Base-by-base conservation (phyloP, 1,284 basidiomycete genomes). In the Irpex sp. region DNA sequence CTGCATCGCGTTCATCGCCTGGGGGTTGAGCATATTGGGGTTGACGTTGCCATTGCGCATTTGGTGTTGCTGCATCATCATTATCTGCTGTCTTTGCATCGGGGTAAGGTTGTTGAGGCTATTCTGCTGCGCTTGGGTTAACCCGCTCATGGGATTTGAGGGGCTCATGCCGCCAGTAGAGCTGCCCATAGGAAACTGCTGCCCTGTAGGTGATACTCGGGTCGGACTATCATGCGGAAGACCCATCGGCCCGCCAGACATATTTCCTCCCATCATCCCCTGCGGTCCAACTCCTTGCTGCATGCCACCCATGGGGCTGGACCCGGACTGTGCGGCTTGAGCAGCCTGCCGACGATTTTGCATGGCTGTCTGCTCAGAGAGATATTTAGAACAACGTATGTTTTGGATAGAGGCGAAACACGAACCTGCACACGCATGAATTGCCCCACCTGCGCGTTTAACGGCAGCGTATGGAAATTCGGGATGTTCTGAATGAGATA, bases 381-480 rank as follows among this genome's bases (percentile, higher is more conserved):
- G 35, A 58, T 59, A 14, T 18, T 28, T 19, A 47, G 14, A 35
- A n/a, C 10, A 35, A 12, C 21, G 33, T 47, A 23, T 33, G 35
- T 9, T n/a, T 35, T 23, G 37, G 54, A 55, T 5, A 23, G 53
- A 5, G 58, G 54, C n/a, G 53, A n/a, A 54, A 47, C 8, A 73
- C 76, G 59, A 65, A 87, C 85, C 75, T 84, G 83, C 21, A 82
- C 69, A 61, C 73, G 65, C 51, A 82, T 72, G 73, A 90, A 77
- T 67, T 77, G 82, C 68, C 85, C 83, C 64, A 89, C 67, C 72
- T 90, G 87, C 65, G 80, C 74, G 61, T 74, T 78, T 5, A 79
- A 52, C 8, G 85, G 79, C 61, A 88, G 67, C 21, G 69, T 68
- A 65, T 75, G 73, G 67, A 90, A 90, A 7, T 77, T 77, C 16